Evolutionary conservation across 2,329 filamentous ascomycete genomes (phyloP).

Genomic region (Zymoseptoria pseudotritici): DNA sequence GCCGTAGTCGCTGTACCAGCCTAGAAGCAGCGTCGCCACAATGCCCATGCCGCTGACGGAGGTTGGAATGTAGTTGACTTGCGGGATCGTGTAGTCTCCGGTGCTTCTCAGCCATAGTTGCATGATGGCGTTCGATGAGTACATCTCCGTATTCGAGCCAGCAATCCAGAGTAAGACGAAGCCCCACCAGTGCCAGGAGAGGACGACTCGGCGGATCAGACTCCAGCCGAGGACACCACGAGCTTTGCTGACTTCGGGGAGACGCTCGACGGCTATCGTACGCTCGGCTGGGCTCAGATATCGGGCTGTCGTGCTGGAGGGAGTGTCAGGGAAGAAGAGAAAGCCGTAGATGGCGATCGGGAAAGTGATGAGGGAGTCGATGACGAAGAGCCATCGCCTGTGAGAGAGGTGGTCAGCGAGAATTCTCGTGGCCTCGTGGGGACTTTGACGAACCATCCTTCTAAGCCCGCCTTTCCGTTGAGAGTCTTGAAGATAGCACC

Average conservation of each 20-base stretch:
- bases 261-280: conserved; percentile 16
- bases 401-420: neutral
- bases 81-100: conserved; percentile 16
- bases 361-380: conserved; percentile 50
- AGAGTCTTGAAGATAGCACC: conserved; percentile 39
- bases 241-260: conserved; percentile 18
- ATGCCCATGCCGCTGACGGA: conserved; percentile 21
- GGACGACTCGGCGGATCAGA: conserved; percentile 17
- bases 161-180: conserved; percentile 24
- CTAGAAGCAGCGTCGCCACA: conserved; percentile 19
- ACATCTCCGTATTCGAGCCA: conserved; percentile 24
- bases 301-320: conserved; percentile 43
- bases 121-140: conserved; percentile 22
- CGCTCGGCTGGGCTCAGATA: conserved; percentile 31
- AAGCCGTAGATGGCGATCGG: conserved; percentile 50
- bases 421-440: neutral
- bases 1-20: conserved; percentile 24
- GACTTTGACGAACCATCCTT: conserved; percentile 37
- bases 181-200: conserved; percentile 24
- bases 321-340: conserved; percentile 47
- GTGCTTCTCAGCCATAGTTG: conserved; percentile 20
- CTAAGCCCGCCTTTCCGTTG: conserved; percentile 43
- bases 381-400: conserved; percentile 51
- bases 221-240: conserved; percentile 20
- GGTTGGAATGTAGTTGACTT: conserved; percentile 22